Base-by-base conservation (phyloP, 768 basidiomycete genomes). In the Tulasnella sp. region DNA sequence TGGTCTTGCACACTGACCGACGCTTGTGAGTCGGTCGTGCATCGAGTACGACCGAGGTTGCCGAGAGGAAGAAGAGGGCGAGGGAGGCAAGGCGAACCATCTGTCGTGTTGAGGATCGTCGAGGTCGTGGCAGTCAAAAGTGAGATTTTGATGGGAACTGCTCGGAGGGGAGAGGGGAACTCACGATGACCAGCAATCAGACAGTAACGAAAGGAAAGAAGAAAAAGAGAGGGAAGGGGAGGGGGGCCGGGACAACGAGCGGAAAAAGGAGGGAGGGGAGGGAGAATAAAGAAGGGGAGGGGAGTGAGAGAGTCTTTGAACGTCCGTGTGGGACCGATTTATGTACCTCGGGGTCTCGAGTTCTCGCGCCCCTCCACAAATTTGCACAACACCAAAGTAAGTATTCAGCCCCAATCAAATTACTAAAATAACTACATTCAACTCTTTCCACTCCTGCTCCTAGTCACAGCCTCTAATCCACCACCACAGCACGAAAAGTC, bases 31-130 rank as follows among this genome's bases (percentile, higher is more conserved):
- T 68, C 17, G 67, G 67, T 22, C 67, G 67, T 29, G 37, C 64
- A 52, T 52, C 63, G 34, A 64, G 37, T 9, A 42, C 39, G 29
- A 68, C 39, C 19, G 67, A 68, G 35, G 64, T 65, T n/a, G 42
- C 67, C 8, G 67, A 68, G 67, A 68, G 67, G 42, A 47, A 9
- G 41, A 68, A 68, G 29, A 68, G 37, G 1, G 67, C 67, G 67
- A 68, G 67, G n/a, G 42, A 22, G 41, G 67, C 37, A 22, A 68
- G 7, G 37, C 67, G 67, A 42, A 68, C 67, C 67, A 68, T 68
- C 67, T 68, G 41, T 34, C 0, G 63, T 35, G 19, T 16, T 29
- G 16, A 34, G n/a, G 32, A 36, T 39, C 34, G 37, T 34, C 19
- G 37, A 3, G 32, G 37, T 34, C 19, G 37, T n/a, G 32, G 12